Base-by-base conservation (phyloP, 164 flowering plant species). In the Amborella trichopoda region DNA sequence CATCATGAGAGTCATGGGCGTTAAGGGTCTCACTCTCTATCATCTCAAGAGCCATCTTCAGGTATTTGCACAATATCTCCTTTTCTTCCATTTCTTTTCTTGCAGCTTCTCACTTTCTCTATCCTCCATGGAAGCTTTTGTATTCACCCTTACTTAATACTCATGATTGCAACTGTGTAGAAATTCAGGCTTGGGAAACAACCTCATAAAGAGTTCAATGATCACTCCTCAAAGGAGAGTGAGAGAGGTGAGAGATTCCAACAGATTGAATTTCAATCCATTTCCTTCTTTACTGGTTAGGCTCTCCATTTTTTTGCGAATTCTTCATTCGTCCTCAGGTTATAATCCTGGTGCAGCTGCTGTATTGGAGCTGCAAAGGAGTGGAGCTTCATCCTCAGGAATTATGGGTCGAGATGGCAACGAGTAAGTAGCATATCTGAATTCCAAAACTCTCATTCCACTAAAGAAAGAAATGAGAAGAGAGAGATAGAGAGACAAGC, bases 31-130 rank as follows among this genome's bases (percentile, higher is more conserved):
- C 18, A 91, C 99, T 28, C 93, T 91, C 37, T 91, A 87, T 68
- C 99, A 91, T 70, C 96, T 91, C 65, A 91, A 91, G 73, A 91
- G 99, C 73, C 99, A 91, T 58, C 99, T 91, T 49, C 99, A 91
- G 82, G 99, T 87, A 44, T 61, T 9, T 40, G 43, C 18, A 13
- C 43, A 13, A 13, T 40, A 13, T 13, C n/a, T 33, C 37, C 37
- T 9, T 40, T 40, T 18, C 43, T 40, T 13, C 10, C 10, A 24
- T 42, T 40, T 33, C 24, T 46, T 16, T 50, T 16, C 12, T 23
- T 45, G 11, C 45, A 24, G 4, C 16, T 58, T 50, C 13, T 28
- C 47, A 26, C 2, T 21, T 38, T 21, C 26, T 39, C 23, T 37
- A 25, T 33, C 12, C 2, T 33, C 14, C 12, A 33, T 33, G 14